Percentiles rank a stretch among this genome's conserved stretches.
These are phyloP conservation scores for Chaetothyriales sp. DNA, from an alignment of 2,329 filamentous ascomycete genomes.

Conservation along the genomic window DNA sequence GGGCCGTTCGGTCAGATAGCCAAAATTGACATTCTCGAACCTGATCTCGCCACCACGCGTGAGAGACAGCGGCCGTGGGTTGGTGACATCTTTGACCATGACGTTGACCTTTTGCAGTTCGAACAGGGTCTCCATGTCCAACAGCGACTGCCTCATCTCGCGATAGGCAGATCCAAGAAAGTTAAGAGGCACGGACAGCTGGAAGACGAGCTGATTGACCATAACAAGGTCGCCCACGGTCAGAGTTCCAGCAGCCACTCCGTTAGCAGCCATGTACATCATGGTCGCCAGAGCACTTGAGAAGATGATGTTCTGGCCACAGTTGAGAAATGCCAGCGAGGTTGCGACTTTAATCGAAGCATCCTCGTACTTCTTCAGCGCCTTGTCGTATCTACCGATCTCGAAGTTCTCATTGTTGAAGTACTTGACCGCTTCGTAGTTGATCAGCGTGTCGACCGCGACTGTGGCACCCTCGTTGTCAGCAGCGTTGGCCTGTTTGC, in stretches of 20 bases:
- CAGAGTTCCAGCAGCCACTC: constrained; percentile 65
- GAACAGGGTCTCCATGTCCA: constrained; percentile 98
- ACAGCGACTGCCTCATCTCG: constrained; percentile 79
- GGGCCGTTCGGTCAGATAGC: constrained; percentile 72
- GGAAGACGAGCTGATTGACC: constrained; percentile 98
- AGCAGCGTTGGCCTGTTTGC: constrained; percentile 85
- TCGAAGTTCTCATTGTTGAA: constrained; percentile 99
- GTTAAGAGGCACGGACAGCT: constrained; percentile 91
- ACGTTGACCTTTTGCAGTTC: constrained; percentile 95
- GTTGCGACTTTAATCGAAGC: constrained; percentile 96
- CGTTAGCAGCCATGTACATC: constrained; percentile 94
- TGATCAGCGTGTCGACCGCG: constrained; percentile 91
- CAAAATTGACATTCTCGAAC: constrained; percentile 91
- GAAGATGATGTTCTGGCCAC: constrained; percentile 93
- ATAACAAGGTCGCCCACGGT: constrained; percentile 95
- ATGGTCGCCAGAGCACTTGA: constrained; percentile 84
- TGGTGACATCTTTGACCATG: constrained; percentile 60
- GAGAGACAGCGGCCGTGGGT: constrained; percentile 60
- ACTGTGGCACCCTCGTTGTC: constrained; percentile 93
- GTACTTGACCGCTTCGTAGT: constrained; percentile 98
- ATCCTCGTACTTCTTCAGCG: constrained; percentile 73
- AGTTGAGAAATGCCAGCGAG: constrained; percentile 82
- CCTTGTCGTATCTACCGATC: constrained; percentile 76
- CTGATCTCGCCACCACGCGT: constrained; percentile 71
- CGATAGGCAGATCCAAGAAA: constrained; percentile 97